Evolutionary conservation across 2,329 filamentous ascomycete genomes (phyloP).

Genomic region (Apiospora kogelbergensis): DNA sequence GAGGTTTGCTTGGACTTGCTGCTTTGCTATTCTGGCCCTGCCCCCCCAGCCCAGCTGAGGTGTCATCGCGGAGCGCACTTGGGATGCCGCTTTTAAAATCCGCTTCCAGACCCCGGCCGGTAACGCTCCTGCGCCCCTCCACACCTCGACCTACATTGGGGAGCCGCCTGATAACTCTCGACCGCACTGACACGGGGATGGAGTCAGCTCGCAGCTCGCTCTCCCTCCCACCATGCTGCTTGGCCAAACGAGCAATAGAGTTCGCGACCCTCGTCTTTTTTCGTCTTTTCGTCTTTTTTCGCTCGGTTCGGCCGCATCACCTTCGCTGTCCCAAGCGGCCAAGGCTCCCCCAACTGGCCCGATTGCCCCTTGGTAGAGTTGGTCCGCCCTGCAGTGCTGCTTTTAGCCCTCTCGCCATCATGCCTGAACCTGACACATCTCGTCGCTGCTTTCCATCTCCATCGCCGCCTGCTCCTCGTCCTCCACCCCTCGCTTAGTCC

Average conservation of each 20-base stretch:
- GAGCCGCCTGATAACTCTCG: slow-evolving; percentile 13
- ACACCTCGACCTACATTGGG: slow-evolving; percentile 21
- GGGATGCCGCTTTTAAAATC: slow-evolving; percentile 28
- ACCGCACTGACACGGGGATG: background rate
- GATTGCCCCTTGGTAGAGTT: background rate
- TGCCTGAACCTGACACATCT: slow-evolving; percentile 4
- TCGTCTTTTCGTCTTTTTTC: too few species aligned
- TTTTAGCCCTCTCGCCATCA: background rate
- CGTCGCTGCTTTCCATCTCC: background rate
- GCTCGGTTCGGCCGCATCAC: background rate
- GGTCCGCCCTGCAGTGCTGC: slow-evolving; percentile 4
- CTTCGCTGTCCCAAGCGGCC: background rate
- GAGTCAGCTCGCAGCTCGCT: background rate
- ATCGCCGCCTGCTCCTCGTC: background rate
- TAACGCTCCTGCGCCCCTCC: slow-evolving; percentile 29
- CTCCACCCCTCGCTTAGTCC: slow-evolving; percentile 7
- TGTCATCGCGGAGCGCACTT: background rate
- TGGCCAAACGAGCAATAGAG: background rate
- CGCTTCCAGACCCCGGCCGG: slow-evolving; percentile 17
- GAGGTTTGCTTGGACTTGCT: background rate
- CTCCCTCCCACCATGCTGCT: background rate
- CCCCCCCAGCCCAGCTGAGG: background rate
- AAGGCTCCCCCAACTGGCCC: background rate
- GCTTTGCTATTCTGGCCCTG: background rate
- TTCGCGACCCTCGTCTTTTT: background rate